Evolutionary conservation across 1,139 yeast species (phyloP).

Genomic region (Suhomyces coccinellae): DNA sequence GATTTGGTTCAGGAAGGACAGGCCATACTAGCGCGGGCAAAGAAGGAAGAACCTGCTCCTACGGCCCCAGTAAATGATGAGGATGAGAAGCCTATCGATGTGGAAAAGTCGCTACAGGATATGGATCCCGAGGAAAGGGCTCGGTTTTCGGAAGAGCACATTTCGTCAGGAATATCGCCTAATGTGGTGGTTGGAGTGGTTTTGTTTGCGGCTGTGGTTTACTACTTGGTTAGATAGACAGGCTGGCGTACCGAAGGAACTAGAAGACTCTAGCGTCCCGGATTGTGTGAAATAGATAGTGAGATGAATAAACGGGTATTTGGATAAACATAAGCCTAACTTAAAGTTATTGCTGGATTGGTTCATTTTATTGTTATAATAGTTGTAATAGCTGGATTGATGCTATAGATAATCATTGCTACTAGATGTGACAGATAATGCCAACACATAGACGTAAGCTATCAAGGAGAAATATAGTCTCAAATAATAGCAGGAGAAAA

Average conservation of each 20-base stretch:
- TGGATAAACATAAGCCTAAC: too few relatives aligned
- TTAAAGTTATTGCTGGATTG: too few relatives aligned
- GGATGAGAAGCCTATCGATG: slow-evolving; percentile 11
- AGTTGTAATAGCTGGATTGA: too few relatives aligned
- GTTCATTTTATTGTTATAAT: too few relatives aligned
- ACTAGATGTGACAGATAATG: too few relatives aligned
- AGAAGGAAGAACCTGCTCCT: slow-evolving; percentile 6
- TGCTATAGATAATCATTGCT: too few relatives aligned
- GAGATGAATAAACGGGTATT: background rate
- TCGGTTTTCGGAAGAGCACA: slow-evolving; percentile 33
- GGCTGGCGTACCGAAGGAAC: background rate
- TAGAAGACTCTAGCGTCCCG: background rate
- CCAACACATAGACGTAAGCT: too few relatives aligned
- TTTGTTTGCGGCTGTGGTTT: slow-evolving; percentile 21
- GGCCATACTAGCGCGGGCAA: slow-evolving; percentile 22
- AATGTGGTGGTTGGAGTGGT: slow-evolving; percentile 32
- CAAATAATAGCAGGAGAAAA: too few relatives aligned
- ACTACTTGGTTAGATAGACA: slow-evolving; percentile 1
- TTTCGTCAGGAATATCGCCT: slow-evolving; percentile 3
- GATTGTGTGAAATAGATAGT: background rate
- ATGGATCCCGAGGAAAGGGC: slow-evolving; percentile 51
- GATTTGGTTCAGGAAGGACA: slow-evolving; percentile 57
- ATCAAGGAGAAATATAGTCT: too few relatives aligned
- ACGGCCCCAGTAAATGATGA: background rate
- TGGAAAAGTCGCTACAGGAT: slow-evolving; percentile 24